Evolutionary conservation across 2,329 filamentous ascomycete genomes (phyloP).

Genomic region (Calonectria multiphialidica): DNA sequence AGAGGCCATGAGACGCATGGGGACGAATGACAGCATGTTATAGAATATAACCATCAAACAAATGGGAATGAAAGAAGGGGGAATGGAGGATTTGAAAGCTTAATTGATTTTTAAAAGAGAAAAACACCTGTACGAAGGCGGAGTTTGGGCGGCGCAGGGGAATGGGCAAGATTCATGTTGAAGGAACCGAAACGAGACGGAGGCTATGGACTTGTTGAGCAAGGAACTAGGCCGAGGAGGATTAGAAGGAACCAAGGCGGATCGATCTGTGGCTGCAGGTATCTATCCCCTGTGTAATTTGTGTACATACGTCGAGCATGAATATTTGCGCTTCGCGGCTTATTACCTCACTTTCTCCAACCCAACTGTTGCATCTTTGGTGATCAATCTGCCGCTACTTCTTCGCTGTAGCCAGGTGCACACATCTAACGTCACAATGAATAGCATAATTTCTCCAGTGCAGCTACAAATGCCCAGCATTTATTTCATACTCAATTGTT

Average conservation of each 20-base stretch:
- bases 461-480: neutral
- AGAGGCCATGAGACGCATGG: neutral
- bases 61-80: neutral
- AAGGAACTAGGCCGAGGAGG: neutral
- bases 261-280: neutral
- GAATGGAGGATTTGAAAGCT: neutral
- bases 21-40: neutral
- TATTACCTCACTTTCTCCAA: no score
- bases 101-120: neutral
- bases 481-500: neutral
- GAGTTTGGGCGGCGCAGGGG: slow-evolving; percentile 5
- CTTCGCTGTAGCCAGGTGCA: no score
- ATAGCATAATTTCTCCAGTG: neutral
- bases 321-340: neutral
- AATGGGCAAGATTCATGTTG: slow-evolving; percentile 1
- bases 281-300: slow-evolving; percentile 6
- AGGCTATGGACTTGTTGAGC: neutral
- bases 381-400: no score
- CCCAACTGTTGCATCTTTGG: no score
- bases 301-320: neutral
- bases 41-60: slow-evolving; percentile 1
- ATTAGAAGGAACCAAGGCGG: neutral
- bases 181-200: neutral
- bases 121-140: neutral
- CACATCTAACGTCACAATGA: neutral